Evolutionary conservation across 139 green algal species (phyloP), one percentile per base, ranked within the genome.

Genomic region (Diplosphaera chodatii): DNA sequence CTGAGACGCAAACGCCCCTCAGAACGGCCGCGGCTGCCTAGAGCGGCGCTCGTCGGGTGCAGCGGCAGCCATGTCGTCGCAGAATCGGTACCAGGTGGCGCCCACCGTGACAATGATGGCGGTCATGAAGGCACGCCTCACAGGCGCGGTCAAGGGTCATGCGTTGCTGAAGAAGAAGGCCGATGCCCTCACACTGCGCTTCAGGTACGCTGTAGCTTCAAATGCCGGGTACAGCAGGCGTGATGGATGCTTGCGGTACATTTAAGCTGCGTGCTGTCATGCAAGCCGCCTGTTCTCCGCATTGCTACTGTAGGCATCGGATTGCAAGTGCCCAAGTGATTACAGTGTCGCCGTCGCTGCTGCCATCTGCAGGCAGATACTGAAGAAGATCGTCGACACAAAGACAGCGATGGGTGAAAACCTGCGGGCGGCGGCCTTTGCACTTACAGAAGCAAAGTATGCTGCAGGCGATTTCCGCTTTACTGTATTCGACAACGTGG

Each of bases 121-220:
- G 13, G 78, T 95, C 23, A 96, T 97, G 83, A 97, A 99, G 82
- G 78, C 76, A 0, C 86, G 94, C 2, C 83, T 98, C 22, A 67
- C 84, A 1, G 94, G 92, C 23, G 94, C 94, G 1, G 93, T 88
- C 27, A 97, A 98, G 76, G 94, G 94, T 1, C 92, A 98, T 72
- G 87, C 90, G 40, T 84, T 99, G 65, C 84, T 99, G 28, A 99
- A 99, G 84, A 99, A 99, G 86, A 99, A 99, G 74, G 95, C 92
- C 3, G 96, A 99, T 78, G 96, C 96, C 8, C 82, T 99, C 63
- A 97, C 91, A 4, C 66, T 75, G 70, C 40, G 70, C 8, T 75
- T 75, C 63, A 69, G 70, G 30, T 63, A n/a, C n/a, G n/a, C n/a
- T n/a, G n/a, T n/a, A n/a, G n/a, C n/a, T n/a, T n/a, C n/a, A n/a